phyloP scores from a whole-genome alignment of 345 rosid genomes.

The Euphorbia pulcherrima region DNA sequence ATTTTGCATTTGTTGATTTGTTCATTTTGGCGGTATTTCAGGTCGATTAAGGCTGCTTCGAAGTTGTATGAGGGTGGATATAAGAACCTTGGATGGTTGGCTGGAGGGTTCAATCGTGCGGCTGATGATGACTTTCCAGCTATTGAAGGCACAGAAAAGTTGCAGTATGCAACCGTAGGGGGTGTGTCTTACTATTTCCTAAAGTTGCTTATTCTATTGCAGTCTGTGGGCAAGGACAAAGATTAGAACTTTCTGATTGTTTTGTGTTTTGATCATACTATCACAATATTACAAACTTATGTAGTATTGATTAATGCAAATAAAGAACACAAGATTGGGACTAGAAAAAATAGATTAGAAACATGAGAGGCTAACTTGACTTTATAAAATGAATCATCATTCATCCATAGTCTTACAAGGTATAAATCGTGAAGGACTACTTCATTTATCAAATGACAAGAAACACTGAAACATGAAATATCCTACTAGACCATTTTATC shows the following conservation, averaged over 20 bases:
- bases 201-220: slow-evolving; percentile 47
- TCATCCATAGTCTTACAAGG: not conserved
- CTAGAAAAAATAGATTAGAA: not conserved
- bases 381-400: not conserved
- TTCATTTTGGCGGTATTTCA: slow-evolving; percentile 7
- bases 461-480: not conserved
- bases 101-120: slow-evolving; percentile 76
- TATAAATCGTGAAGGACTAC: not conserved
- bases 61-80: slow-evolving; percentile 56
- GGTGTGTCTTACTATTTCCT: slow-evolving; percentile 69
- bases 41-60: slow-evolving; percentile 64
- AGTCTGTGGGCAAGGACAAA: slow-evolving; percentile 36
- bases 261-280: no score
- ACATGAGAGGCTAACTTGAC: not conserved
- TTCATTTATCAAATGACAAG: not conserved
- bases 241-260: not conserved
- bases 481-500: not conserved
- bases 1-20: no score
- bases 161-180: slow-evolving; percentile 81
- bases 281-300: no score
- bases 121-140: slow-evolving; percentile 51
- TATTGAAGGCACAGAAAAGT: slow-evolving; percentile 58
- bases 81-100: slow-evolving; percentile 72
- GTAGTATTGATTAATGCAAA: not conserved
- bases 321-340: not conserved